Evolutionary conservation across 2,329 filamentous ascomycete species (phyloP).

Genomic region (Ascochyta pisi): DNA sequence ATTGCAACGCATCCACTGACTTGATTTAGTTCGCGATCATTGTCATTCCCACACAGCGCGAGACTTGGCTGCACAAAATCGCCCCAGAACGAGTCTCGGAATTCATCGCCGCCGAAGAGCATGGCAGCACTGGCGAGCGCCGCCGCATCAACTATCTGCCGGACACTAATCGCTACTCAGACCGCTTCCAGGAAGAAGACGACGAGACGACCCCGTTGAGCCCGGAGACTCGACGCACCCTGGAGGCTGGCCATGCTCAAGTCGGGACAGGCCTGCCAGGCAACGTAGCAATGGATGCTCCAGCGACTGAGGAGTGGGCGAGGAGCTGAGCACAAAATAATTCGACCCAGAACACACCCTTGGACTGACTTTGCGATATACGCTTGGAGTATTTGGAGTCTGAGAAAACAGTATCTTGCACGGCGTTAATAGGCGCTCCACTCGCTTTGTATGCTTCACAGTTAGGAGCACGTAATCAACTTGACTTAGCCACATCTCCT

Average conservation of each 20-base stretch:
- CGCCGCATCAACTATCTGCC: slow-evolving; percentile 42
- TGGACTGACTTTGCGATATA: background rate
- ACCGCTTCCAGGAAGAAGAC: slow-evolving; percentile 38
- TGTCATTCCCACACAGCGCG: slow-evolving; percentile 35
- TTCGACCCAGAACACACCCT: background rate
- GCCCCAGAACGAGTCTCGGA: slow-evolving; percentile 42
- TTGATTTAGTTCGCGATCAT: slow-evolving; percentile 40
- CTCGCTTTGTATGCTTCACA: too few species aligned
- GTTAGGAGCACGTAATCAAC: too few species aligned
- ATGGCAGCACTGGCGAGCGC: slow-evolving; percentile 28
- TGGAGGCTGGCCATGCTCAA: slow-evolving; percentile 29
- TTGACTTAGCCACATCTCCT: too few species aligned
- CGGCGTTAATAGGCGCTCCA: background rate
- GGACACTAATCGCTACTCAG: slow-evolving; percentile 38
- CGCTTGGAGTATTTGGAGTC: background rate
- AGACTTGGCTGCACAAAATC: slow-evolving; percentile 42
- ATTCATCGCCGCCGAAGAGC: slow-evolving; percentile 40
- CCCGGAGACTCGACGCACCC: slow-evolving; percentile 22
- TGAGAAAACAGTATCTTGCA: background rate
- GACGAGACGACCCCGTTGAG: slow-evolving; percentile 12
- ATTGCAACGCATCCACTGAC: background rate
- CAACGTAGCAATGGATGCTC: slow-evolving; percentile 24
- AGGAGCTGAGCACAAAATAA: slow-evolving; percentile 8
- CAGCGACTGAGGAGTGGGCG: slow-evolving; percentile 36
- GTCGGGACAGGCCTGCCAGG: slow-evolving; percentile 28